Base-by-base conservation (phyloP, 2,329 filamentous ascomycete species). In the Podosphaera aphanis region DNA sequence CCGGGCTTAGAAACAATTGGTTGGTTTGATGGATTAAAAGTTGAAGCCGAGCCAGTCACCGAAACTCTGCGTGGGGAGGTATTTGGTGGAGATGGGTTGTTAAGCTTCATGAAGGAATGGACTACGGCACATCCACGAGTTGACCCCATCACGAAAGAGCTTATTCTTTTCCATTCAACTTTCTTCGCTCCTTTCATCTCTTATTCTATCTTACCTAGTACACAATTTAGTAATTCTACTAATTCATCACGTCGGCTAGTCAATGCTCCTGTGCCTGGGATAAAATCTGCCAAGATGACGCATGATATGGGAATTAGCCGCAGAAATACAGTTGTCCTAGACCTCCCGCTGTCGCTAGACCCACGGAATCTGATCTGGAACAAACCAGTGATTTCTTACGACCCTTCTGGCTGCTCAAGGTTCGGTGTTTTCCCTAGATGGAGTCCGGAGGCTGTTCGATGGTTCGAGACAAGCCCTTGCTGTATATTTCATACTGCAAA, bases 401-500 rank as follows among this genome's bases (percentile, higher is more conserved):
- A 83, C 51, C 62, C 70, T 0, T 61, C 64, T 2, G 68, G 66
- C 10, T 63, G 62, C 1, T 72, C 77, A 1, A 68, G 78, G 2
- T 81, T 80, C 50, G 78, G 77, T 0, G 64, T 82, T 1, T 82
- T 83, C 49, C 76, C 77, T 10, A 66, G 78, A 2, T 68, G 71
- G 46, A 55, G 66, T 11, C 76, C 77, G 1, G 56, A 69, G 1
- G 60, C 63, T 1, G 66, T 79, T 2, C 66, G 66, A 8, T 83
- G 78, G 77, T 82, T 78, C 49, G 70, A 78, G 58, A 80, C 77
- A 0, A 68, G 69, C 10, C 66, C 74, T 5, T 82, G 75, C 53
- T 74, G 75, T 52, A 78, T 83, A 39, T 80, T 82, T 49, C 79
- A 83, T 53, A 79, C 77, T 0, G 78, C 75, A 0, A 82, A 80